Percentiles rank a stretch among this genome's conserved stretches.
These are phyloP conservation scores for Tulasnella sp. DNA, from an alignment of 768 basidiomycete genomes.

Conservation along the genomic window DNA sequence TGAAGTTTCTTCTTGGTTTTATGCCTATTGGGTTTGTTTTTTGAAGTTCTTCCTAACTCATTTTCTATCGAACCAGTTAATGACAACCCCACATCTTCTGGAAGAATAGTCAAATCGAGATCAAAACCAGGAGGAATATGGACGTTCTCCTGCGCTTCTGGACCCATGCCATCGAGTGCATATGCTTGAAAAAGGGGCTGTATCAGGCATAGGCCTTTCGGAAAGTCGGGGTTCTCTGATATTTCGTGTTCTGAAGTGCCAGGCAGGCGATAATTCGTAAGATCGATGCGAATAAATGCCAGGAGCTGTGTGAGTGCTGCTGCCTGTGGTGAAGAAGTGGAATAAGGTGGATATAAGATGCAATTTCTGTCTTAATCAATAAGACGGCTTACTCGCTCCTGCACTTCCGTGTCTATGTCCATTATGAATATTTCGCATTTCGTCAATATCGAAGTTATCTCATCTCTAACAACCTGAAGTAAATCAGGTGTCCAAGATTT, in stretches of 20 bases:
- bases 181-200: slow-evolving; percentile 62
- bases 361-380: neutral
- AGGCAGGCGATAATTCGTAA: no score
- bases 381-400: slow-evolving; percentile 59
- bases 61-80: slow-evolving; percentile 25
- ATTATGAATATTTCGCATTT: slow-evolving; percentile 27
- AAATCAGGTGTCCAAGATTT: slow-evolving; percentile 61
- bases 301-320: slow-evolving; percentile 66
- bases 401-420: slow-evolving; percentile 67
- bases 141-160: slow-evolving; percentile 67
- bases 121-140: slow-evolving; percentile 73
- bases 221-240: slow-evolving; percentile 41
- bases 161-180: slow-evolving; percentile 75
- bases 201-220: slow-evolving; percentile 81
- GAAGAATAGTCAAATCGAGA: slow-evolving; percentile 74
- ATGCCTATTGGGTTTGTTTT: slow-evolving; percentile 21
- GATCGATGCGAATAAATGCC: slow-evolving; percentile 61
- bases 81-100: slow-evolving; percentile 30
- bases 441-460: neutral
- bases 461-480: neutral
- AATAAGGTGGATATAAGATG: neutral
- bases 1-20: slow-evolving; percentile 35
- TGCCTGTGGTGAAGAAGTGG: slow-evolving; percentile 39
- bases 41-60: slow-evolving; percentile 33
- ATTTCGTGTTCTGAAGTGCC: no score